A percentile compares a stretch with the other conserved stretches of the same genome.
phyloP scores from a whole-genome alignment of 2,329 filamentous ascomycete species.

The Cladorrhinum sp. region DNA sequence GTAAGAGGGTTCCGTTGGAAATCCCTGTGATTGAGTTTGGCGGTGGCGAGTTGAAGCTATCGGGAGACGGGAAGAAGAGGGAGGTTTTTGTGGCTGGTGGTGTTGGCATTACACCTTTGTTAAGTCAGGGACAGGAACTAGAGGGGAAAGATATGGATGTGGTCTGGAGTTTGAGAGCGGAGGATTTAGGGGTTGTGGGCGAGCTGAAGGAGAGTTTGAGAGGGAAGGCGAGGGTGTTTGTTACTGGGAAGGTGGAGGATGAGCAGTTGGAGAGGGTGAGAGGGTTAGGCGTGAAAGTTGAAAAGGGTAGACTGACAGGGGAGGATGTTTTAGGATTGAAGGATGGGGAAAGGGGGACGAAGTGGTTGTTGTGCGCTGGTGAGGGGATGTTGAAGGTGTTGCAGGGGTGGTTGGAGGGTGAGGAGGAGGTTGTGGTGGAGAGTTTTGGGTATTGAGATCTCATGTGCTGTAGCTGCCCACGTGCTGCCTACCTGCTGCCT shows the following conservation, averaged over 20 bases:
- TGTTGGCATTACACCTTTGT: slow-evolving; percentile 77
- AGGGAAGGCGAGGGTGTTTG: slow-evolving; percentile 55
- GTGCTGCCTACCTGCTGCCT: no score
- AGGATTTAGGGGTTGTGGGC: slow-evolving; percentile 60
- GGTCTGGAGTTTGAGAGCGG: slow-evolving; percentile 64
- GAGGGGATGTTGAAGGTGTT: slow-evolving; percentile 40
- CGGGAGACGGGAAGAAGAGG: slow-evolving; percentile 32
- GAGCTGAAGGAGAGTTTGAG: slow-evolving; percentile 56
- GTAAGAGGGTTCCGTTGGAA: slow-evolving; percentile 50
- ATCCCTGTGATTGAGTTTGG: slow-evolving; percentile 71
- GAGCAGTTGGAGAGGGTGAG: slow-evolving; percentile 35
- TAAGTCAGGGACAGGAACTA: slow-evolving; percentile 60
- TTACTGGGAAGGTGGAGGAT: slow-evolving; percentile 49
- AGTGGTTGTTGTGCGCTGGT: slow-evolving; percentile 52
- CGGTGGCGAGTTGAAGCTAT: slow-evolving; percentile 44
- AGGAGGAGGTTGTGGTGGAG: slow-evolving; percentile 56
- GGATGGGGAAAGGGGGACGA: slow-evolving; percentile 37
- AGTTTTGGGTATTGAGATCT: slow-evolving; percentile 55
- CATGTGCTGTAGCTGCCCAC: no score
- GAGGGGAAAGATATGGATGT: slow-evolving; percentile 45
- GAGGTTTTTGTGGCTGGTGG: slow-evolving; percentile 70
- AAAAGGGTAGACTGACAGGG: slow-evolving; percentile 38
- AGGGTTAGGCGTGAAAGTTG: slow-evolving; percentile 35
- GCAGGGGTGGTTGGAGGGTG: slow-evolving; percentile 52
- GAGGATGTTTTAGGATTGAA: slow-evolving; percentile 42